Base-by-base conservation (phyloP, 2,329 filamentous ascomycete genomes). In the Fusarium albidum region DNA sequence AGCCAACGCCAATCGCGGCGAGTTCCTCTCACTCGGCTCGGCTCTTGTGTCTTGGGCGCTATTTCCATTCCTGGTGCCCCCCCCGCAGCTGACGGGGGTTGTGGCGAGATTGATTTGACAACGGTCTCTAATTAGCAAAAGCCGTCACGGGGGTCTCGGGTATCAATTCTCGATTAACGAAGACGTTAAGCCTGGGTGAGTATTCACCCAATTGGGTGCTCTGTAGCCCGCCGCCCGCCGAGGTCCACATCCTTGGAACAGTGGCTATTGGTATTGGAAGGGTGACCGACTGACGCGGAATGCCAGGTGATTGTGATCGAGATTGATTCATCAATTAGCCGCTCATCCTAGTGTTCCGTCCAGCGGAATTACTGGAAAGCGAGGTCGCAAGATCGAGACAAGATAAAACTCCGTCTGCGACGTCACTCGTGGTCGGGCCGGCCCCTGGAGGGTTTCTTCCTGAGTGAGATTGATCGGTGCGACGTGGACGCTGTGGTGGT, bases 21-120 rank as follows among this genome's bases (percentile, higher is more conserved):
- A 52, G 40, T 55, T 40, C 61, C 60, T 66, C 61, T 52, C 54
- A 48, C 63, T 63, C 59, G 56, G 59, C 63, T 61, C 63, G 53
- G 61, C 48, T 63, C 61, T 64, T 52, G 48, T 31, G 45, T 49
- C 52, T 49, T 44, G 31, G 52, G 63, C 49, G 49, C 56, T 29
- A 49, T 62, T 49, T 50, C 58, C 54, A 57, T 38, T 57, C 59
- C 48, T 55, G 46, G 37, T 28, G 40, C 54, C 26, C 39, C 45
- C 60, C 60, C 60, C 59, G 53, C 60, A 63, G 55, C 39, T 18
- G 49, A 43, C 50, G 32, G 58, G 47, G 55, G 17, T 57, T 37
- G 27, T 38, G 43, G 43, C 55, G 41, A 56, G 44, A 55, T 56
- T 56, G 44, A 55, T 56, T 56, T 55, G 46, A n/a, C 46, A 53